Evolutionary conservation across 768 basidiomycete species (phyloP).

Genomic region (Boletus subparvulus): DNA sequence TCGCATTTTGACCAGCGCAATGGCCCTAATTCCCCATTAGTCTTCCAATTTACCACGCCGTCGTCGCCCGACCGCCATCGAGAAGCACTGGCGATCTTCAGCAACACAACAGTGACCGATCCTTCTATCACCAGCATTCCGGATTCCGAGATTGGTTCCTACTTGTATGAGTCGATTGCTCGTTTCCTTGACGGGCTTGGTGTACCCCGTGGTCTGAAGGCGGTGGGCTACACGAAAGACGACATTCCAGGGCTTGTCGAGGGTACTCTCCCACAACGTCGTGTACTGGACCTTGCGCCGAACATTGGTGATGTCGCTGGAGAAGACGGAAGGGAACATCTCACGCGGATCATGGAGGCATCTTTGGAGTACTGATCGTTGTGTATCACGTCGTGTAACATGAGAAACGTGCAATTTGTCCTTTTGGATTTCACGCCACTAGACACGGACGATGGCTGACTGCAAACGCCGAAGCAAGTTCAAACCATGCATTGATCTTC

Average conservation of each 20-base stretch:
- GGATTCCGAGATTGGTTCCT: conserved; percentile 73
- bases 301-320: conserved; percentile 81
- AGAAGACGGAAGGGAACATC: conserved; percentile 79
- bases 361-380: conserved; percentile 67
- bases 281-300: conserved; percentile 91
- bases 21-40: conserved; percentile 34
- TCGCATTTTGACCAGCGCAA: conserved; percentile 1
- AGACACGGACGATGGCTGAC: conserved; percentile 18
- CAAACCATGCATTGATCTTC: conserved; percentile 95
- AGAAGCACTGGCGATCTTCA: conserved; percentile 84
- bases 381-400: conserved; percentile 9
- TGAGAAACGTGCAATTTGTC: background rate
- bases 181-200: conserved; percentile 83
- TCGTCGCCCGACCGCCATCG: conserved; percentile 91
- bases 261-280: conserved; percentile 88
- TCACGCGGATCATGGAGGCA: conserved; percentile 76
- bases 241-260: conserved; percentile 80
- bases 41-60: conserved; percentile 95
- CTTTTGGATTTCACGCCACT: background rate
- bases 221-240: conserved; percentile 66
- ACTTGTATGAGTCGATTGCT: conserved; percentile 84
- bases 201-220: conserved; percentile 83
- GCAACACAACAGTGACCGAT: conserved; percentile 59
- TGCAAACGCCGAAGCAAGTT: conserved; percentile 49
- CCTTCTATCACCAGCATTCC: conserved; percentile 71